Conservation (phyloP, 2,329 filamentous ascomycete genomes). For the Calonectria multiphialidica region DNA sequence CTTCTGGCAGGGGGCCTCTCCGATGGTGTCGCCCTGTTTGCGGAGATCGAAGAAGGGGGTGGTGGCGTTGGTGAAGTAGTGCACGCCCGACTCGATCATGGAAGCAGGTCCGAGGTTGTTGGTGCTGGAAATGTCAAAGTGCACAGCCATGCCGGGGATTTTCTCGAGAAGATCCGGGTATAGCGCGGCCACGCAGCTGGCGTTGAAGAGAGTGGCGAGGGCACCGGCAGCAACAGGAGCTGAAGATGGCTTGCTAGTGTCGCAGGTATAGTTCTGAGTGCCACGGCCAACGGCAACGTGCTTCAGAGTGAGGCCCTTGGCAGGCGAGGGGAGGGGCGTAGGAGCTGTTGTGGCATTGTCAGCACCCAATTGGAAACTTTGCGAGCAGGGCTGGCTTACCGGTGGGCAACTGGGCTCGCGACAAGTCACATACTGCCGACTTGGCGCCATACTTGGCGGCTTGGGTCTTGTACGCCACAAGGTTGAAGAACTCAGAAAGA, state of each 20-base stretch:
- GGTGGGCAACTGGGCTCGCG: slow-evolving; percentile 62
- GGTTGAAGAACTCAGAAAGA: slow-evolving; percentile 72
- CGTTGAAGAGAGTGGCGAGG: slow-evolving; percentile 88
- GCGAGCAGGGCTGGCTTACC: slow-evolving; percentile 51
- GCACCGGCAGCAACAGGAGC: slow-evolving; percentile 78
- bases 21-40: slow-evolving; percentile 64
- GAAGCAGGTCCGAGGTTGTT: slow-evolving; percentile 66
- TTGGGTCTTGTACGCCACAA: slow-evolving; percentile 68
- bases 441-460: slow-evolving; percentile 54
- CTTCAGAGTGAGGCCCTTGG: slow-evolving; percentile 71
- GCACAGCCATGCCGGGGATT: slow-evolving; percentile 76
- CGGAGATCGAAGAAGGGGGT: slow-evolving; percentile 87
- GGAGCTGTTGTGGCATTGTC: slow-evolving; percentile 57
- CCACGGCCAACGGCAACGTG: slow-evolving; percentile 90
- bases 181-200: slow-evolving; percentile 80
- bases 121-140: slow-evolving; percentile 67
- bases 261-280: slow-evolving; percentile 95
- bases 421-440: slow-evolving; percentile 66
- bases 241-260: slow-evolving; percentile 67
- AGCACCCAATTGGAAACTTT: slow-evolving; percentile 20
- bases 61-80: slow-evolving; percentile 80
- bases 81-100: slow-evolving; percentile 77
- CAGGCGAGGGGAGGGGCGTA: slow-evolving; percentile 70
- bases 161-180: slow-evolving; percentile 75
- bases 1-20: slow-evolving; percentile 73